phyloP scores from a whole-genome alignment of 345 rosid species.

The Melaleuca alternifolia region DNA sequence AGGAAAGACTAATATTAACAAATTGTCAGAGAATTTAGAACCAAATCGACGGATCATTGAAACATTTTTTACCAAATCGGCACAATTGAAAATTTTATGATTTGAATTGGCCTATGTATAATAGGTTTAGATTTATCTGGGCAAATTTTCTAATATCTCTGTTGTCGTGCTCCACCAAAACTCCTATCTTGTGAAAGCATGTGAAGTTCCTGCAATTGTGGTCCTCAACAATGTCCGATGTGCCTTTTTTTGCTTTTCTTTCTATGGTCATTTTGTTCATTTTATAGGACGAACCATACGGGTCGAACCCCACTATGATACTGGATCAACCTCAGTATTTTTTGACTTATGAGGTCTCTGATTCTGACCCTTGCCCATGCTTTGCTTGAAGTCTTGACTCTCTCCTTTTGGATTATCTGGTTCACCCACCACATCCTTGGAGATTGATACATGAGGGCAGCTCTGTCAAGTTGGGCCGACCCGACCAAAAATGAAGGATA shows the following conservation, averaged over 20 bases:
- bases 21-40: no score
- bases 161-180: neutral
- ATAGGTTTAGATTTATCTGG: no score
- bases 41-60: no score
- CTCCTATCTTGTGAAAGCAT: neutral
- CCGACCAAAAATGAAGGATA: neutral
- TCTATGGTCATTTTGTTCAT: accelerated
- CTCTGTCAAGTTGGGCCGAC: no score
- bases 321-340: neutral
- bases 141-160: neutral
- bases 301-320: neutral
- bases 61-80: no score
- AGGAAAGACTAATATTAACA: no score
- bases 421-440: neutral
- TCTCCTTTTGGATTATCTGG: neutral
- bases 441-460: neutral
- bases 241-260: neutral
- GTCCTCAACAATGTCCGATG: neutral
- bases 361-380: neutral
- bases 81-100: no score
- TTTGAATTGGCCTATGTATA: no score
- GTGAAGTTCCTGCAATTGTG: neutral
- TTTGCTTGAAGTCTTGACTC: neutral
- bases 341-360: neutral
- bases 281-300: neutral